Evolutionary conservation across 129 eudicot genomes (phyloP).

Genomic region (Deinandra increscens): DNA sequence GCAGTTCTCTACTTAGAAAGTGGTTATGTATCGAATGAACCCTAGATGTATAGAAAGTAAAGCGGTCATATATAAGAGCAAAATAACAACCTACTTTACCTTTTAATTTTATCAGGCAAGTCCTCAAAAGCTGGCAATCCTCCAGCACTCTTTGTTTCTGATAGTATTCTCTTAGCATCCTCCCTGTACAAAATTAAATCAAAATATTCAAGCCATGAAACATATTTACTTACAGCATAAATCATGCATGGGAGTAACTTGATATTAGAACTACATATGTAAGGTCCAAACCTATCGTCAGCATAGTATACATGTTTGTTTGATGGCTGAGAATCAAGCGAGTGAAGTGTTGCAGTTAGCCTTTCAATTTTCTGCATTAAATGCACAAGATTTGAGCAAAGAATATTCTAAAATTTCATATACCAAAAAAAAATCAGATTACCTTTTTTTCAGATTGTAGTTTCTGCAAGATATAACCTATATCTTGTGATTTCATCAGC

Average conservation of each 20-base stretch:
- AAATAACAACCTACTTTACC: slow-evolving; percentile 35
- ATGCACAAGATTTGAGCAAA: slow-evolving; percentile 9
- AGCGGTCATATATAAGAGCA: not conserved
- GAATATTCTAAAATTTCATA: not conserved
- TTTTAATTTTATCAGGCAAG: slow-evolving; percentile 56
- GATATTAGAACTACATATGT: not conserved
- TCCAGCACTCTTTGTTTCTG: slow-evolving; percentile 32
- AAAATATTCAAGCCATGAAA: not conserved
- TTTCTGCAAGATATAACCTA: slow-evolving; percentile 87
- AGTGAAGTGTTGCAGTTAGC: slow-evolving; percentile 65
- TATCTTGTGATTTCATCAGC: slow-evolving; percentile 94
- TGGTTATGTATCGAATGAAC: not conserved
- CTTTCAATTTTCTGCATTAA: slow-evolving; percentile 59
- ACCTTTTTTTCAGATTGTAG: slow-evolving; percentile 89
- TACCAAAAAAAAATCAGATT: not conserved
- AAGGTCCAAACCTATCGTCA: slow-evolving; percentile 61
- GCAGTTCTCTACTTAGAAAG: not conserved
- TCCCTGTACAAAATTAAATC: slow-evolving; percentile 43
- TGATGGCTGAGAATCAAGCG: slow-evolving; percentile 58
- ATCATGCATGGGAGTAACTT: not conserved
- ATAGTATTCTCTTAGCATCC: slow-evolving; percentile 65
- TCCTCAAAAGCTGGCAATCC: slow-evolving; percentile 29
- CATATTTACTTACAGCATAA: not conserved
- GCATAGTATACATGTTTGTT: slow-evolving; percentile 72
- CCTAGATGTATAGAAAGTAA: too few species aligned